Percentiles rank a stretch among this genome's conserved stretches.
phyloP scores from a whole-genome alignment of 768 basidiomycete genomes.

The Chiua virens region DNA sequence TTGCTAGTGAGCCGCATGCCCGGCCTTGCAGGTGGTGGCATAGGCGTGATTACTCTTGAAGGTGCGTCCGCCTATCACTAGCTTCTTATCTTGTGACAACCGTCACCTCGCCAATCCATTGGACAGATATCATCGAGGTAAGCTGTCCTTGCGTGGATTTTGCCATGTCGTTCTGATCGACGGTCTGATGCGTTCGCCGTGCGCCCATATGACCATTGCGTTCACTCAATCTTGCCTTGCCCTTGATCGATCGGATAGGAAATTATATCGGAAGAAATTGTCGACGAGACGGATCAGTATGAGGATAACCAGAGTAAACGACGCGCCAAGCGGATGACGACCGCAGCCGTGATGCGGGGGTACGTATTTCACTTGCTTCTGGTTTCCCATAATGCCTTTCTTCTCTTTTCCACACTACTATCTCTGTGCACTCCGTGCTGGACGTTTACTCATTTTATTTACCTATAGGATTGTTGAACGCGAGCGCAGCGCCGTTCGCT shows the following conservation, averaged over 20 bases:
- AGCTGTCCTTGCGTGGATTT: slow-evolving; percentile 7
- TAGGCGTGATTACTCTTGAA: slow-evolving; percentile 91
- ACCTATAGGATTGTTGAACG: slow-evolving; percentile 53
- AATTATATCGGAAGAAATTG: slow-evolving; percentile 94
- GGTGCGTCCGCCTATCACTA: slow-evolving; percentile 47
- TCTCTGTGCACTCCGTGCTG: neutral
- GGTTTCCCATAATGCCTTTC: too few species aligned
- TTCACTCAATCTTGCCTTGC: neutral
- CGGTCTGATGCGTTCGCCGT: neutral
- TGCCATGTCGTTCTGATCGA: neutral
- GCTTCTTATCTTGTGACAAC: neutral
- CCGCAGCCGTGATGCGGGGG: slow-evolving; percentile 79
- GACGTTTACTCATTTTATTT: neutral
- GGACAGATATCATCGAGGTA: slow-evolving; percentile 72
- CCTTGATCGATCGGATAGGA: slow-evolving; percentile 48
- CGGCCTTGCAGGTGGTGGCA: slow-evolving; percentile 76
- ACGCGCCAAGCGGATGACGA: slow-evolving; percentile 67
- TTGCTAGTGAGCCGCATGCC: slow-evolving; percentile 83
- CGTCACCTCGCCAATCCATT: too few species aligned
- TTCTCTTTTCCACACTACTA: neutral
- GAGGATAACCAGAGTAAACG: slow-evolving; percentile 84
- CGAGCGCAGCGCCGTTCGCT: slow-evolving; percentile 34
- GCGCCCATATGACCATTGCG: neutral
- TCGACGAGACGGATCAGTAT: slow-evolving; percentile 91
- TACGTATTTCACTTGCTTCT: slow-evolving; percentile 25